Conservation (phyloP, 331 rosid genomes). For the Malus hybrid region DNA sequence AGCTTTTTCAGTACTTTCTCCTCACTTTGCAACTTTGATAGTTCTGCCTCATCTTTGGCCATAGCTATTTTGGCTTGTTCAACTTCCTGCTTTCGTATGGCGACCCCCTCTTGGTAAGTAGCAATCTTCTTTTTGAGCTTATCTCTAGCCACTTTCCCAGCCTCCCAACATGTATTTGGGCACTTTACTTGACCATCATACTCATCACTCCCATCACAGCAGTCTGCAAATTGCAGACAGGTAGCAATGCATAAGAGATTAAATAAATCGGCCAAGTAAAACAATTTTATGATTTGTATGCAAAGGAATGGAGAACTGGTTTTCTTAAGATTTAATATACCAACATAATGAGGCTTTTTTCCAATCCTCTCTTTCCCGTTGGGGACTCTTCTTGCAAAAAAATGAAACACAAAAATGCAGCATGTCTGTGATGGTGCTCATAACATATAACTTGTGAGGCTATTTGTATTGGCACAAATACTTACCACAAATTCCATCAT, state of each 20-base stretch:
- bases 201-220: constrained; percentile 97
- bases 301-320: not conserved
- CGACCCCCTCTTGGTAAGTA: constrained; percentile 68
- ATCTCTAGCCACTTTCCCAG: constrained; percentile 83
- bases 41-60: constrained; percentile 63
- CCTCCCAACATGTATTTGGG: constrained; percentile 96
- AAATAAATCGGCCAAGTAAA: not conserved
- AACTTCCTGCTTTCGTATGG: constrained; percentile 50
- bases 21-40: constrained; percentile 61
- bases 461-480: not conserved
- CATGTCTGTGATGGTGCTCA: not conserved
- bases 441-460: not conserved
- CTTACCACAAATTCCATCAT: constrained; percentile 95
- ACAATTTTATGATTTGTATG: not conserved
- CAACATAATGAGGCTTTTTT: not conserved
- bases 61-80: constrained; percentile 58
- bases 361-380: not conserved
- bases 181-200: constrained; percentile 66
- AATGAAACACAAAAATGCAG: not conserved
- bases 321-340: not conserved
- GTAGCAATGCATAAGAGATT: constrained; percentile 12
- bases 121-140: constrained; percentile 65
- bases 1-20: constrained; percentile 64
- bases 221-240: constrained; percentile 44
- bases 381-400: not conserved